Base-by-base conservation (phyloP, 2,329 filamentous ascomycete genomes). In the Verticillium tricorpus region DNA sequence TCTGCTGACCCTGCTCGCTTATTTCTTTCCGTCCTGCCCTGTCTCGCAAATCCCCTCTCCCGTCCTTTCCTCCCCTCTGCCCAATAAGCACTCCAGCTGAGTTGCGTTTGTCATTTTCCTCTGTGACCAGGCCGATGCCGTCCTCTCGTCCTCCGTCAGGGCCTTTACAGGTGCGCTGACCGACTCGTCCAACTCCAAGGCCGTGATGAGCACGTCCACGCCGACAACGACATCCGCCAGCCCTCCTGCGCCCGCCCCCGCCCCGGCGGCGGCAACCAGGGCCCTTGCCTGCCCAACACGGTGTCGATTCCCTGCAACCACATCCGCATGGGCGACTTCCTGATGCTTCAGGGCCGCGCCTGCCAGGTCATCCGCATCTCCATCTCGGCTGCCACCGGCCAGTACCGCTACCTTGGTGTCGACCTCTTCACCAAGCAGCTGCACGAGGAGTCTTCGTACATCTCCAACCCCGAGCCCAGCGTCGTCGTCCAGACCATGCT, bases 301-400 rank as follows among this genome's bases (percentile, higher is more conserved):
- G 93, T 98, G 78, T 94, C 93, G 76, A 97, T 99, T 80, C 95
- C 96, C 69, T 97, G 93, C 90, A 92, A 99, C 88, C 96, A 98
- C 86, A 94, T 99, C 83, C 95, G 95, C 83, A 91, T 98, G 73
- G 95, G 95, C 79, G 95, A 99, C 81, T 91, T 99, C 82, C 82
- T 99, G 81, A 96, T 98, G 84, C 92, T 99, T 70, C 95, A 99
- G 87, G 94, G 94, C 78, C 94, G 95, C 72, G 93, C 95, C 74
- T 98, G 93, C 91, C 95, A 99, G 88, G 94, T 99, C 79, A 99
- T 99, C 85, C 94, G 94, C 78, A 97, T 99, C 89, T 97, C 93
- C 70, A 97, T 93, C 81, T 98, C 94, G 62, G 86, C 92, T 70
- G 94, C 96, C 84, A 99, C 95, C 66, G 95, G 95, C 78, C 95